phyloP scores from a whole-genome alignment of 441 rosid species.

The Gossypium lobatum region DNA sequence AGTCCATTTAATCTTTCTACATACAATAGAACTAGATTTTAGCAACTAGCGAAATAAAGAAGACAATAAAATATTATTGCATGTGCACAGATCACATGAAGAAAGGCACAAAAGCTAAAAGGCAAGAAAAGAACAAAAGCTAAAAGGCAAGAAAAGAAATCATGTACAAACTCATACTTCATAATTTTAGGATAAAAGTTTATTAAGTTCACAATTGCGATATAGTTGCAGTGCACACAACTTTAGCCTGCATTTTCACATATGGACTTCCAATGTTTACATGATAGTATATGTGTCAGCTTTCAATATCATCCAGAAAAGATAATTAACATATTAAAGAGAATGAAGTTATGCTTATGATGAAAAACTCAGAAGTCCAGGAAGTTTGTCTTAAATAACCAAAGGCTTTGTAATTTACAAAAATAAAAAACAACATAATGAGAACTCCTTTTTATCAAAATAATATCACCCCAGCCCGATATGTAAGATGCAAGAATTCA shows the following conservation, averaged over 20 bases:
- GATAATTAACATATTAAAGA: neutral
- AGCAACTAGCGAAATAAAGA: neutral
- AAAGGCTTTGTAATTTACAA: neutral
- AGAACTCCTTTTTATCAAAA: neutral
- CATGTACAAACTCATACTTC: neutral
- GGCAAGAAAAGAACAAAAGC: neutral
- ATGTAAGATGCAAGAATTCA: neutral
- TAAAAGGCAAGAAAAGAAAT: neutral
- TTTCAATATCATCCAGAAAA: neutral
- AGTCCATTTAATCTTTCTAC: conserved; percentile 13
- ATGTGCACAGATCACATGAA: neutral
- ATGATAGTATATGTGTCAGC: neutral
- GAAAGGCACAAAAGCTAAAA: neutral
- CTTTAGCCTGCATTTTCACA: neutral
- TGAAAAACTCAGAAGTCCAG: conserved; percentile 1
- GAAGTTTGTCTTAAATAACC: neutral
- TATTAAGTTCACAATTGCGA: neutral
- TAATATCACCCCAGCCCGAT: neutral
- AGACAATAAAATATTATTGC: neutral
- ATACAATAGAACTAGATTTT: conserved; percentile 13
- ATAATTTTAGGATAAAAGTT: neutral
- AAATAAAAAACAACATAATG: neutral
- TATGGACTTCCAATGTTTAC: neutral
- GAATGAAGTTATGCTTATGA: neutral
- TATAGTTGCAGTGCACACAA: neutral